A percentile compares a stretch with the other conserved stretches of the same genome.
These are phyloP conservation scores for Pinus tabuliformis DNA, from an alignment of 75 land plant genomes.

Conservation along the genomic window DNA sequence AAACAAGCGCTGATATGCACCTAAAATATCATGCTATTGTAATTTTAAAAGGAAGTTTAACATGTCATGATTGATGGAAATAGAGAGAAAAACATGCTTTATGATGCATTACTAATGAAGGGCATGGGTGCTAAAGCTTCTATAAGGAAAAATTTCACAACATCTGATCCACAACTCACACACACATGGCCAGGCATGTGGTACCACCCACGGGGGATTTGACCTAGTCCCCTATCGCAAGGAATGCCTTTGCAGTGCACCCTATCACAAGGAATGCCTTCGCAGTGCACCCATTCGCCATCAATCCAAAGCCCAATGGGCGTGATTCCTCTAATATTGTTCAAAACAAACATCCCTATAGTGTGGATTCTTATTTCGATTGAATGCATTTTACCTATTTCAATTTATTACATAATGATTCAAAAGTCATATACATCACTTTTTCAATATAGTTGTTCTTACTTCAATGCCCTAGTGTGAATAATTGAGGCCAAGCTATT, in stretches of 20 bases:
- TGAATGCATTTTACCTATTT: background rate
- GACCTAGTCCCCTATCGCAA: no score
- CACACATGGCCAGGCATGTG: no score
- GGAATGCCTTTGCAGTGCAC: no score
- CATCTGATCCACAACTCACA: slow-evolving; percentile 40
- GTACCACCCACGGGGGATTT: no score
- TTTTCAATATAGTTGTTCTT: background rate
- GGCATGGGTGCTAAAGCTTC: slow-evolving; percentile 40
- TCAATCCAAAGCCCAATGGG: slow-evolving; percentile 2
- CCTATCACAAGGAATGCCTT: no score
- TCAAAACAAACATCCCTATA: background rate
- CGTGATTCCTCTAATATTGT: slow-evolving; percentile 51
- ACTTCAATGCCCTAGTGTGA: slow-evolving; percentile 53
- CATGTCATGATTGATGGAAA: background rate
- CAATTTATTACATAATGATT: background rate
- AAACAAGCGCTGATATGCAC: no score
- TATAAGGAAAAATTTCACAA: slow-evolving; percentile 56
- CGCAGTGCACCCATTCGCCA: no score
- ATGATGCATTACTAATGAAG: slow-evolving; percentile 34
- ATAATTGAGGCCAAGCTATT: slow-evolving; percentile 50
- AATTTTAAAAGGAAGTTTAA: background rate
- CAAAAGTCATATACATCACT: background rate
- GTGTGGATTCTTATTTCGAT: background rate
- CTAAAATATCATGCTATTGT: no score
- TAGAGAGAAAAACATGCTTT: slow-evolving; percentile 29